These are phyloP conservation scores for Phoenix dactylifera DNA, from an alignment of 176 grass and related monocot genomes.

Conservation along the genomic window DNA sequence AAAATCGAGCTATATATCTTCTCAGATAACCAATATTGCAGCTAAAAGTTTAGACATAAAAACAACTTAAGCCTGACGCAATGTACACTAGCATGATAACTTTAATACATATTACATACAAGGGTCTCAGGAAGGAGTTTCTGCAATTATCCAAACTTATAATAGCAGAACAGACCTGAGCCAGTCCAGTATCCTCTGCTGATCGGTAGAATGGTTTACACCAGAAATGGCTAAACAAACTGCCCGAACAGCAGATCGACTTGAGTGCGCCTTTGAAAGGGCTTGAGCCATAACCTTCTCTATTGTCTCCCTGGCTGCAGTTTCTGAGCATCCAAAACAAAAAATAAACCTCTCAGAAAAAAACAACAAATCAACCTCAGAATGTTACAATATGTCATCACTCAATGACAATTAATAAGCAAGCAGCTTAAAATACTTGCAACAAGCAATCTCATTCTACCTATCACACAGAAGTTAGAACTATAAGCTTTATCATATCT, in stretches of 20 bases:
- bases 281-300: conserved; percentile 68
- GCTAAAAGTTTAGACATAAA: too few relatives aligned
- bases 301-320: conserved; percentile 51
- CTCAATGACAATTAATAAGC: too few relatives aligned
- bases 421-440: too few relatives aligned
- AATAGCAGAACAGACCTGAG: conserved; percentile 37
- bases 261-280: conserved; percentile 41
- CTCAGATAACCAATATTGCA: too few relatives aligned
- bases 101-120: too few relatives aligned
- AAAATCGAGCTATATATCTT: too few relatives aligned
- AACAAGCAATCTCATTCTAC: too few relatives aligned
- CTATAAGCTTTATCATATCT: too few relatives aligned
- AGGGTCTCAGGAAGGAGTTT: not conserved
- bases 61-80: too few relatives aligned
- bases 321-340: conserved; percentile 44
- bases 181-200: conserved; percentile 82
- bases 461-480: too few relatives aligned
- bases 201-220: conserved; percentile 86
- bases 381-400: too few relatives aligned
- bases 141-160: not conserved
- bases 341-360: not conserved
- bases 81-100: too few relatives aligned
- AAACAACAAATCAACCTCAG: not conserved
- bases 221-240: conserved; percentile 91
- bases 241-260: conserved; percentile 51